phyloP scores from a whole-genome alignment of 1,139 yeast species.

The Debaryomyces coudertii region DNA sequence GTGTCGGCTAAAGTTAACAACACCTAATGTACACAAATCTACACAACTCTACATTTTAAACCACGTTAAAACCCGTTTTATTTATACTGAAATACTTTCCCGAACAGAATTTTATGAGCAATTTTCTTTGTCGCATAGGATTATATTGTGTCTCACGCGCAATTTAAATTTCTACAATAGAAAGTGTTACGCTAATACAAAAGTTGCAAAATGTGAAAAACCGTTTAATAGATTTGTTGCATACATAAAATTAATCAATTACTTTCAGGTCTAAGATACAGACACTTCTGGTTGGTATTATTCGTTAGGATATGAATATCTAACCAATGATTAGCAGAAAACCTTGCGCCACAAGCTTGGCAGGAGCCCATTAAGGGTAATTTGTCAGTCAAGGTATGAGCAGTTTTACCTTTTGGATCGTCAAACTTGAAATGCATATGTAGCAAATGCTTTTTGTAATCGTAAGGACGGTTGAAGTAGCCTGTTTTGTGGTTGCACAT shows the following conservation, averaged over 20 bases:
- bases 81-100: slow-evolving; percentile 1
- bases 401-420: slow-evolving; percentile 46
- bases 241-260: slow-evolving; percentile 1
- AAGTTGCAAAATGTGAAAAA: slow-evolving; percentile 2
- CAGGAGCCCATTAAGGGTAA: slow-evolving; percentile 44
- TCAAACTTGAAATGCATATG: slow-evolving; percentile 50
- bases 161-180: slow-evolving; percentile 1
- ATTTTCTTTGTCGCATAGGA: background rate
- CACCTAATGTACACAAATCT: background rate
- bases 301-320: slow-evolving; percentile 43
- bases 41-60: background rate
- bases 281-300: slow-evolving; percentile 26
- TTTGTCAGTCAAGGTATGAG: slow-evolving; percentile 48
- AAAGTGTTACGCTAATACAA: background rate
- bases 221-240: background rate
- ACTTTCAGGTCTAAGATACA: slow-evolving; percentile 20
- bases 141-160: background rate
- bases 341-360: slow-evolving; percentile 41
- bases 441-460: slow-evolving; percentile 50
- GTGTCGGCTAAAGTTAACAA: background rate
- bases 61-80: background rate
- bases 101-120: background rate
- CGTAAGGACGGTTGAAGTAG: slow-evolving; percentile 52
- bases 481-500: slow-evolving; percentile 51
- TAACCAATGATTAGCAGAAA: slow-evolving; percentile 45